Base-by-base conservation (phyloP, 768 basidiomycete species). In the Suillus spraguei region DNA sequence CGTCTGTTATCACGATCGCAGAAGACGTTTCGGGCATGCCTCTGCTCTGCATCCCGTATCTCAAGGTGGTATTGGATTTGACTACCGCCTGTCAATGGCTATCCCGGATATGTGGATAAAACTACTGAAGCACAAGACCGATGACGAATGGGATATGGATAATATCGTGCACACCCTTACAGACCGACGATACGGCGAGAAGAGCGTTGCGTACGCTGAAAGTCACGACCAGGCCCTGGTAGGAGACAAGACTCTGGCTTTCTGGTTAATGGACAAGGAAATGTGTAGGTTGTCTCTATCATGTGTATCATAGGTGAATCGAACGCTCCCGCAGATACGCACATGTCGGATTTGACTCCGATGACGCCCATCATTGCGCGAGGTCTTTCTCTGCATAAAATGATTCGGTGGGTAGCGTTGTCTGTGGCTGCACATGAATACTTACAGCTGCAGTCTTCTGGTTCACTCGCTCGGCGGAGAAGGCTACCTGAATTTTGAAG, bases 41-140 rank as follows among this genome's bases (percentile, higher is more conserved):
- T 4, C 87, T 98, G 13, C 88, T 99, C 22, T 89, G 97, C 70
- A 79, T 86, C 13, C 95, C 3, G 89, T 91, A 42, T 70, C 79
- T 46, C 82, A 88, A 63, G 97, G 97, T 53, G 97, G 97, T 16
- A 81, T 99, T 59, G 97, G 97, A 5, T 99, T 99, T 78, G 97
- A 99, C 79, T 99, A 98, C 77, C 91, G 97, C 38, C 81, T 99
- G 53, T 94, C 95, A 35, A 99, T 99, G 97, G 97, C 97, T 24
- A 85, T 99, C 59, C 97, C 97, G 2, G 97, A 99, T 76, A 98
- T 97, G 95, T 99, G 95, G 95, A 99, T 99, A 82, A 99, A 99
- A 77, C 82, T 99, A 33, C 85, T 99, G 68, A 99, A 99, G 75
- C 97, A 99, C 79, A 87, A 86, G 72, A 66, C 77, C 3, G 97